These are phyloP conservation scores for Paramecium sonneborni DNA, from an alignment of 73 alveolate species.

Conservation along the genomic window DNA sequence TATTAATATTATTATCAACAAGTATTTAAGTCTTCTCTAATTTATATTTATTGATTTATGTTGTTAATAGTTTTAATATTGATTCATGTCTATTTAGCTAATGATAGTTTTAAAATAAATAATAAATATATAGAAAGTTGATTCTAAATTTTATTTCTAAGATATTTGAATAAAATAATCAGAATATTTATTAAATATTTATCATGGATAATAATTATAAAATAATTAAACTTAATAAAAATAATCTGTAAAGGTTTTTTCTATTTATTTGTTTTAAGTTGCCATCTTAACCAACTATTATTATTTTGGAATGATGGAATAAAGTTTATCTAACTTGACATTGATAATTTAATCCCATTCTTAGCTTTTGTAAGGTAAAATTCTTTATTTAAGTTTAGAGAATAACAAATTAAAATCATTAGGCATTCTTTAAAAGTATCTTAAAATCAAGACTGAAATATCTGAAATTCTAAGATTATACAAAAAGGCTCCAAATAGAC, in stretches of 20 bases:
- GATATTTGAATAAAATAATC: not conserved
- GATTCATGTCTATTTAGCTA: no score
- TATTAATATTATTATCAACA: no score
- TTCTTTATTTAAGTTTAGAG: not conserved
- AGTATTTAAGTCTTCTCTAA: no score
- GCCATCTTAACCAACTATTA: not conserved
- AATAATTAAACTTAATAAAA: not conserved
- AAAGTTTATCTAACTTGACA: not conserved
- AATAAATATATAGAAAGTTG: no score
- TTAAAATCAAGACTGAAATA: not conserved
- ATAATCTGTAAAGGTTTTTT: not conserved
- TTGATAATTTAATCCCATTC: not conserved
- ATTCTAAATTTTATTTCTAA: not conserved
- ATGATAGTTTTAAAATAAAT: no score
- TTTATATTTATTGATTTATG: no score
- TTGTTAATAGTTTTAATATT: no score
- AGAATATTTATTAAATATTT: not conserved
- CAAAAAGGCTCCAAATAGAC: not conserved
- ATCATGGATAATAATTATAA: conserved; percentile 26
- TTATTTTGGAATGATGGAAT: not conserved
- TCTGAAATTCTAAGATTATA: not conserved
- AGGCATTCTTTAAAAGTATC: not conserved
- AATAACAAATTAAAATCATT: not conserved
- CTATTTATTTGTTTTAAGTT: not conserved
- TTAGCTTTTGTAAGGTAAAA: not conserved